These are phyloP conservation scores for Breviolum minutum DNA, from an alignment of 73 alveolate species.

Conservation along the genomic window DNA sequence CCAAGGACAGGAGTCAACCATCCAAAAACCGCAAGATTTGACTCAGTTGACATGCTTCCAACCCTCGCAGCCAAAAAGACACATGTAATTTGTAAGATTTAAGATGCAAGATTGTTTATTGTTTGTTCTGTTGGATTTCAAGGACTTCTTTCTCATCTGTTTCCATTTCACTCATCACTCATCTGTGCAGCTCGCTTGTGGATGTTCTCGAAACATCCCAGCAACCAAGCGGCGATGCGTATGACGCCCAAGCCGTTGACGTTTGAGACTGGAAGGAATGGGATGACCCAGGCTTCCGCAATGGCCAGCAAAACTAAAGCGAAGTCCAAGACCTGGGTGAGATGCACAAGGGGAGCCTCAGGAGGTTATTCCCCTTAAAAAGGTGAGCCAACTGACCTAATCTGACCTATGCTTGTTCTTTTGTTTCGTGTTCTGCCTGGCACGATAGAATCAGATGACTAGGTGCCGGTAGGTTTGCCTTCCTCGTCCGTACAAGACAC, in stretches of 20 bases:
- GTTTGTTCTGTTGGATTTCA: too few species aligned
- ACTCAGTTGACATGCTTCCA: too few species aligned
- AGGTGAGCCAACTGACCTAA: not conserved
- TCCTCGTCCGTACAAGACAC: too few species aligned
- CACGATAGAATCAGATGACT: not conserved
- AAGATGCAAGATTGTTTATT: too few species aligned
- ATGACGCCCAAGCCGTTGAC: slow-evolving; percentile 61
- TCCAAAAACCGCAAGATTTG: too few species aligned
- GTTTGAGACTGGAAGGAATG: not conserved
- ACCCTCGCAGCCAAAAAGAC: not conserved
- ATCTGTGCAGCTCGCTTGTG: too few species aligned
- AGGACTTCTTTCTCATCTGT: too few species aligned
- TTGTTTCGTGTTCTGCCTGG: not conserved
- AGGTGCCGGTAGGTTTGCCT: too few species aligned
- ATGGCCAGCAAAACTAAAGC: slow-evolving; percentile 45
- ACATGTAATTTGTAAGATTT: not conserved
- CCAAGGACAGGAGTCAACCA: too few species aligned
- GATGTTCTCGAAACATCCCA: too few species aligned
- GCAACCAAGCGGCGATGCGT: slow-evolving; percentile 30
- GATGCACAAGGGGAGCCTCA: not conserved
- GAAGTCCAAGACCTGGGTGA: slow-evolving; percentile 38
- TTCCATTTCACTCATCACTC: too few species aligned
- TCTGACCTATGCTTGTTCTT: too few species aligned
- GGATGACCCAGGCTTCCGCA: slow-evolving; percentile 85
- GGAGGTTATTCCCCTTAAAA: not conserved